A percentile compares a stretch with the other conserved stretches of the same genome.
phyloP scores from a whole-genome alignment of 2,329 filamentous ascomycete species.

The Amesomyces nigricolor region DNA sequence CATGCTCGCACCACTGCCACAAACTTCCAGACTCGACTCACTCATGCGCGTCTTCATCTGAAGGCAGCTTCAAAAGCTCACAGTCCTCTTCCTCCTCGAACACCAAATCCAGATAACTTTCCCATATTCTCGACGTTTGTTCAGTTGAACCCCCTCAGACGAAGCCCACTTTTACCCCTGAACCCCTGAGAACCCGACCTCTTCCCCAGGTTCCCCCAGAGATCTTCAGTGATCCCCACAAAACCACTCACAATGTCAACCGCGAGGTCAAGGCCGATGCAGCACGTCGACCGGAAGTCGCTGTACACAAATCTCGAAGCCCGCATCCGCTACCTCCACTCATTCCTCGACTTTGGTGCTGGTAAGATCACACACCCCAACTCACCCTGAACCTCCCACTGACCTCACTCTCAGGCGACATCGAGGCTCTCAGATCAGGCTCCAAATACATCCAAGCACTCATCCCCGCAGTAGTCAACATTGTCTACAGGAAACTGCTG shows the following conservation, averaged over 20 bases:
- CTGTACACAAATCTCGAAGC: slow-evolving; percentile 66
- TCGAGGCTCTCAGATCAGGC: slow-evolving; percentile 63
- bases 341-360: slow-evolving; percentile 68
- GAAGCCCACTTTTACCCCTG: background rate
- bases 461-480: slow-evolving; percentile 76
- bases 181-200: background rate
- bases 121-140: background rate
- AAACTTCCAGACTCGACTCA: background rate
- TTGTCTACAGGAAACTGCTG: slow-evolving; percentile 76
- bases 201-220: background rate
- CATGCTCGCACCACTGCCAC: slow-evolving; percentile 18
- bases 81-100: background rate
- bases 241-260: slow-evolving; percentile 20
- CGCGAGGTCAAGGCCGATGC: slow-evolving; percentile 25
- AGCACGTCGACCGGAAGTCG: slow-evolving; percentile 64
- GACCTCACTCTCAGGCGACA: slow-evolving; percentile 50
- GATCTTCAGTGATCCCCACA: background rate
- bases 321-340: slow-evolving; percentile 66
- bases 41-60: background rate
- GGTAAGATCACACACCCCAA: slow-evolving; percentile 41
- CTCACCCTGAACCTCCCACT: slow-evolving; percentile 1
- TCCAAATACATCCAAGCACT: slow-evolving; percentile 75
- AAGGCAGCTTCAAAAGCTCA: slow-evolving; percentile 8
- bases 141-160: too few relatives aligned
- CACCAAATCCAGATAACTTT: background rate